Evolutionary conservation across 768 basidiomycete genomes (phyloP), one percentile per base, ranked within the genome.

Genomic region (Steccherinum ochraceum): DNA sequence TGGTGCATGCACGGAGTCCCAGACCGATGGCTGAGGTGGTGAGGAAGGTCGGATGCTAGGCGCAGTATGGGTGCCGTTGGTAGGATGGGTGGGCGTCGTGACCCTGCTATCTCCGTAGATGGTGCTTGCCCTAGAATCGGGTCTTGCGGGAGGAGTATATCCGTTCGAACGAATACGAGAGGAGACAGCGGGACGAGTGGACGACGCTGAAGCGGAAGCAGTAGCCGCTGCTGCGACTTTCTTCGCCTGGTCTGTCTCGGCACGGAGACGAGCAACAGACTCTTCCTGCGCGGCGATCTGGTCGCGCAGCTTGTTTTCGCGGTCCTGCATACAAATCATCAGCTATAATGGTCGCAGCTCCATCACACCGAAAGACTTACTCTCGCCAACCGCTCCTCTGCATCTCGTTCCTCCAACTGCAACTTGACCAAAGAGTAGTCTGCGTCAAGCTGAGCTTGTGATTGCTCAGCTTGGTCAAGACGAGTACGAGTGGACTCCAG

Each of bases 371-470:
- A 16, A 26, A 19, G 48, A 53, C 67, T 50, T 64, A 90, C 90
- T 79, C 84, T 77, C 49, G 72, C 64, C 54, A 86, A 63, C 24
- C 86, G 82, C 58, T 81, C 79, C 53, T 86, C 79, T 16, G 81
- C 84, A 56, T 88, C 86, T 50, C 75, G 75, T 58, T 90, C 89
- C 57, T 90, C 87, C 4, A 91, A 74, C 55, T 89, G 86, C 52
- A 84, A 66, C 64, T 76, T 86, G 30, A 74, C 71, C 52, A 87
- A 66, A 7, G 83, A 79, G 57, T 80, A 75, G 58, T 93, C 89
- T 5, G 81, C 77, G 24, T 88, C 86, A 27, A 89, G 66, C 64
- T 87, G 86, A 11, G 69, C 62, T 18, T 80, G 79, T 0, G 71
- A 72, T 60, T 84, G 81, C 56, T 89, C 87, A 7, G 75, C 70